These are phyloP conservation scores for Trypanosoma theileri DNA, from an alignment of 208 protist genomes.

Conservation along the genomic window DNA sequence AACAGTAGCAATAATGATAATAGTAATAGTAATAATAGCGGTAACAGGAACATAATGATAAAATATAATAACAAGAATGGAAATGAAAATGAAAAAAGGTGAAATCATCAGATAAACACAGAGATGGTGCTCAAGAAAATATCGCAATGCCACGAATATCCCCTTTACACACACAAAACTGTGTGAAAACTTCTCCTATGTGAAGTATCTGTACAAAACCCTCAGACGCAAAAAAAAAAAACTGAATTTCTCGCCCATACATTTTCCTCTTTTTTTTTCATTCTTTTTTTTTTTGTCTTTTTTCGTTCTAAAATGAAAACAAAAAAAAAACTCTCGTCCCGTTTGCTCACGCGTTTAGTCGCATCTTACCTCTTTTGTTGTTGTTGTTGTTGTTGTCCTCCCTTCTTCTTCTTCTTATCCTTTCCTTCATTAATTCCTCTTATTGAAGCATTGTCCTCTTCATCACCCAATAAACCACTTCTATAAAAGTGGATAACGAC, in stretches of 20 bases:
- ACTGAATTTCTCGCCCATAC: background rate
- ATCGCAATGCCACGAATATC: too few species aligned
- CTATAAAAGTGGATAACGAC: background rate
- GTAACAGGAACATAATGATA: background rate
- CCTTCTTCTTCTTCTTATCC: slow-evolving; percentile 9
- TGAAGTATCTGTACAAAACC: background rate
- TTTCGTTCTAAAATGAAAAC: background rate
- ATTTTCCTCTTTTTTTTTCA: background rate
- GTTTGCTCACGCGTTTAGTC: background rate
- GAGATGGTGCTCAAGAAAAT: background rate
- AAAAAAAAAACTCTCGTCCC: background rate
- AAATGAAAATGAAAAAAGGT: slow-evolving; percentile 4
- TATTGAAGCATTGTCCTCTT: background rate
- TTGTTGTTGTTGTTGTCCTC: slow-evolving; percentile 4
- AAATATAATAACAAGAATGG: background rate
- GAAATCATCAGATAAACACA: slow-evolving; percentile 20
- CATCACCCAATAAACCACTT: background rate
- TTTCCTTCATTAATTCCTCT: slow-evolving; percentile 16
- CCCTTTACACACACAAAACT: too few species aligned
- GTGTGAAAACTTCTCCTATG: too few species aligned
- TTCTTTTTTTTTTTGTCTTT: background rate
- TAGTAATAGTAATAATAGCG: too few species aligned
- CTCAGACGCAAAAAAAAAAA: too few species aligned
- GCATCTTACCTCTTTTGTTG: slow-evolving; percentile 6
- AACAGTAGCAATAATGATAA: too few species aligned